These are phyloP conservation scores for Tylopilus cervinicoccineus DNA, from an alignment of 768 basidiomycete species.

Conservation along the genomic window DNA sequence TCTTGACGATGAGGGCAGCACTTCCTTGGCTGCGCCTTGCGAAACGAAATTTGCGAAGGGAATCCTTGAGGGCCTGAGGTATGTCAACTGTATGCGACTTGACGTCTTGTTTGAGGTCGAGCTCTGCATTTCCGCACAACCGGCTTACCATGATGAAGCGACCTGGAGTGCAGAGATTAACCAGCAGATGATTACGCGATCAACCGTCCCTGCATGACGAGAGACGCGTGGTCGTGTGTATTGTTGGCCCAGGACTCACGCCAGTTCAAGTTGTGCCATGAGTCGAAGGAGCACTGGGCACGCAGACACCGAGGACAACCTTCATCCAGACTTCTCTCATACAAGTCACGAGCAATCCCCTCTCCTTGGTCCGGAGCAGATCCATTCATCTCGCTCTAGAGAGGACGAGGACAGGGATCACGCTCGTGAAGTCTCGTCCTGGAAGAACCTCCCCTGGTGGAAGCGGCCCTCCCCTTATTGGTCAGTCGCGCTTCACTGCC, in stretches of 20 bases:
- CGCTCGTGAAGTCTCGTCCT: conserved; percentile 22
- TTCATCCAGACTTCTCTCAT: conserved; percentile 43
- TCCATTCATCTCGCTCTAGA: conserved; percentile 7
- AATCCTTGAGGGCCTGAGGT: conserved; percentile 69
- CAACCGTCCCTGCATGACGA: neutral
- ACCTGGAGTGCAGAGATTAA: neutral
- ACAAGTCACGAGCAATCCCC: conserved; percentile 37
- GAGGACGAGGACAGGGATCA: conserved; percentile 28
- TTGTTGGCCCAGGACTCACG: no score
- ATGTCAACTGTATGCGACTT: conserved; percentile 72
- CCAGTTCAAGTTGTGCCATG: no score
- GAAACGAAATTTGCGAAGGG: conserved; percentile 82
- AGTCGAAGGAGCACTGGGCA: neutral
- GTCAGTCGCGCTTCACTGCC: conserved; percentile 36
- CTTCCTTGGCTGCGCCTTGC: conserved; percentile 58
- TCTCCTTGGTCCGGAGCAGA: conserved; percentile 19
- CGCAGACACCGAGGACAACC: conserved; percentile 24
- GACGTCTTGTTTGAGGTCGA: neutral
- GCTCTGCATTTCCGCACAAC: neutral
- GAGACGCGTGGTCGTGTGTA: no score
- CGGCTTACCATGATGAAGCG: conserved; percentile 21
- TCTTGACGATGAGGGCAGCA: conserved; percentile 85
- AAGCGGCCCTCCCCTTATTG: conserved; percentile 70
- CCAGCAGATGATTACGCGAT: conserved; percentile 6
- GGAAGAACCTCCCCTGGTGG: conserved; percentile 60